Conservation (phyloP, 441 rosid genomes). For the Populus hybrid region DNA sequence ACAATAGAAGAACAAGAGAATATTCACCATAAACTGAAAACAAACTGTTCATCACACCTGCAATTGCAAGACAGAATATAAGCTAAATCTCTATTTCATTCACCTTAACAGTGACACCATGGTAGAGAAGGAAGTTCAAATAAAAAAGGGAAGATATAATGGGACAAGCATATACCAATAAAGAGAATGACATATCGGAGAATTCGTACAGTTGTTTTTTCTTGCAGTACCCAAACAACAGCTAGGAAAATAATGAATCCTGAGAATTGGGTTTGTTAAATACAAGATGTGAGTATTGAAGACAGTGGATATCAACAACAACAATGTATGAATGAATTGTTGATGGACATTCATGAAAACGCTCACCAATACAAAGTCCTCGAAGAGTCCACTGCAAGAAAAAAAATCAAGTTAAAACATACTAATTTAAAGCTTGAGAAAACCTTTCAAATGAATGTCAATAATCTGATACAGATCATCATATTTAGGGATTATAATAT, state of each 20-base stretch:
- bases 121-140: slow-evolving; percentile 3
- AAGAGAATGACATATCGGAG: slow-evolving; percentile 89
- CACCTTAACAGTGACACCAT: not conserved
- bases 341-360: slow-evolving; percentile 2
- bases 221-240: slow-evolving; percentile 81
- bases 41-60: slow-evolving; percentile 94
- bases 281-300: slow-evolving; percentile 4
- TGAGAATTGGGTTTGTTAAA: slow-evolving; percentile 24
- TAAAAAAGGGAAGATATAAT: not conserved
- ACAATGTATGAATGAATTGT: not conserved
- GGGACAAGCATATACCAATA: slow-evolving; percentile 58
- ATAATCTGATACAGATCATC: not conserved
- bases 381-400: slow-evolving; percentile 86
- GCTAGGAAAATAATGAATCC: slow-evolving; percentile 84
- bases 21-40: slow-evolving; percentile 82
- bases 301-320: not conserved
- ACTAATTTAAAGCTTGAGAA: slow-evolving; percentile 6
- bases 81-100: slow-evolving; percentile 8
- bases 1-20: not conserved
- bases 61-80: slow-evolving; percentile 22
- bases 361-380: slow-evolving; percentile 82
- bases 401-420: slow-evolving; percentile 20
- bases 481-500: not conserved
- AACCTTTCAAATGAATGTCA: not conserved
- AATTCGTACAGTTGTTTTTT: slow-evolving; percentile 57